Percentiles rank a stretch among this genome's conserved stretches.
These are phyloP conservation scores for Apophysomyces sp. DNA, from an alignment of 371 early-diverging fungal species.

Conservation along the genomic window DNA sequence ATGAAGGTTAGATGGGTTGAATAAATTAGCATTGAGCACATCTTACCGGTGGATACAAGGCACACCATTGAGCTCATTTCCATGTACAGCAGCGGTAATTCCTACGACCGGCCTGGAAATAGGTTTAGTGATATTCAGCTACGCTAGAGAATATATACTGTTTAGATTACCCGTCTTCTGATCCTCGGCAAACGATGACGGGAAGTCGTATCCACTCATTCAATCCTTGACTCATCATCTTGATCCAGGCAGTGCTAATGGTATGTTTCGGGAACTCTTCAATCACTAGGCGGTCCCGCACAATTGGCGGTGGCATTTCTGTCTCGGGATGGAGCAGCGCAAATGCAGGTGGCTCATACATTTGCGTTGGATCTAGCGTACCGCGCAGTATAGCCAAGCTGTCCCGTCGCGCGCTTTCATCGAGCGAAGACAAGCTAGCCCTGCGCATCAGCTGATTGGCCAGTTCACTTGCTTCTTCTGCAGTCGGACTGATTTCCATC, in stretches of 20 bases:
- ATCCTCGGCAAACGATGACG: constrained; percentile 67
- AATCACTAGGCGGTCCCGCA: constrained; percentile 58
- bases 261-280: constrained; percentile 66
- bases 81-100: constrained; percentile 80
- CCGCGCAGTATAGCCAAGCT: constrained; percentile 28
- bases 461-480: background rate
- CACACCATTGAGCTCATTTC: constrained; percentile 92
- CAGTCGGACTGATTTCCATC: background rate
- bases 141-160: background rate
- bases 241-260: constrained; percentile 71
- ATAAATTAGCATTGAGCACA: background rate
- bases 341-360: constrained; percentile 61
- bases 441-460: background rate
- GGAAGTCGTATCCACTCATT: constrained; percentile 70
- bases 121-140: background rate
- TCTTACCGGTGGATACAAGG: constrained; percentile 81
- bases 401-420: constrained; percentile 19
- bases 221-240: constrained; percentile 71
- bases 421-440: background rate
- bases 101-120: constrained; percentile 30
- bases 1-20: background rate
- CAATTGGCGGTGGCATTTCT: constrained; percentile 69
- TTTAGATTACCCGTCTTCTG: constrained; percentile 47
- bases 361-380: constrained; percentile 46
- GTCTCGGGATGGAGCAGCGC: constrained; percentile 45